Conservation (phyloP, 169 alveolate genomes). For the Prorocentrum cordatum region DNA sequence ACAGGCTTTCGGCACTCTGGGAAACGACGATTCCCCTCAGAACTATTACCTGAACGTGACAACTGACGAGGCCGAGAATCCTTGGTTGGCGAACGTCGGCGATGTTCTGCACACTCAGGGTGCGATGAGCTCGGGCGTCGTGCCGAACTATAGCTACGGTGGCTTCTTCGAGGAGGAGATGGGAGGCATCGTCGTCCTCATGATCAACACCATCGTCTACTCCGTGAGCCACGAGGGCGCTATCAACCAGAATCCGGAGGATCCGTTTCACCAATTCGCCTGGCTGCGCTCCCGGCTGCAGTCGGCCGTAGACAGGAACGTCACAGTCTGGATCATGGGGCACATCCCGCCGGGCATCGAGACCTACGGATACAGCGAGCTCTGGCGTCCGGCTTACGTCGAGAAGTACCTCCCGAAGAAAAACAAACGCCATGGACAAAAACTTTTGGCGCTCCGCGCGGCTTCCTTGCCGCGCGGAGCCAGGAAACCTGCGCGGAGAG, state of each 20-base stretch:
- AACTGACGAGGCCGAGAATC: not conserved
- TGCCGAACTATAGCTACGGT: not conserved
- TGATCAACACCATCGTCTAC: conserved; percentile 21
- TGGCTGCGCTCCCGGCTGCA: not conserved
- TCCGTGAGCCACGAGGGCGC: not conserved
- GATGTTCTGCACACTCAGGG: not conserved
- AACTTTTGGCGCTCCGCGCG: too few species aligned
- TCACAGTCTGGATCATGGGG: conserved; percentile 26
- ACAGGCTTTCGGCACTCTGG: not conserved
- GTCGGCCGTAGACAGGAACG: not conserved
- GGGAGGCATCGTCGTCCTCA: not conserved
- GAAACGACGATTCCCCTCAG: not conserved
- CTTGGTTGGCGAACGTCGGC: not conserved
- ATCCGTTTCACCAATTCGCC: conserved; percentile 36
- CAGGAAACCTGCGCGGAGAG: too few species aligned
- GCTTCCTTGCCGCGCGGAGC: too few species aligned
- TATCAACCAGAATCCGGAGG: not conserved
- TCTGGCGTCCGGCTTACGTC: conserved; percentile 8
- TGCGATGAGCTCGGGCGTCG: not conserved
- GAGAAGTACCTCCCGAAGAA: not conserved
- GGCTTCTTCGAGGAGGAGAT: not conserved
- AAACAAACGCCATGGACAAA: too few species aligned
- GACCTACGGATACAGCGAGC: conserved; percentile 44
- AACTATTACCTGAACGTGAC: not conserved
- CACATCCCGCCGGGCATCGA: conserved; percentile 65